Conservation (phyloP, 2,329 filamentous ascomycete genomes). For the Colletotrichum sidae region DNA sequence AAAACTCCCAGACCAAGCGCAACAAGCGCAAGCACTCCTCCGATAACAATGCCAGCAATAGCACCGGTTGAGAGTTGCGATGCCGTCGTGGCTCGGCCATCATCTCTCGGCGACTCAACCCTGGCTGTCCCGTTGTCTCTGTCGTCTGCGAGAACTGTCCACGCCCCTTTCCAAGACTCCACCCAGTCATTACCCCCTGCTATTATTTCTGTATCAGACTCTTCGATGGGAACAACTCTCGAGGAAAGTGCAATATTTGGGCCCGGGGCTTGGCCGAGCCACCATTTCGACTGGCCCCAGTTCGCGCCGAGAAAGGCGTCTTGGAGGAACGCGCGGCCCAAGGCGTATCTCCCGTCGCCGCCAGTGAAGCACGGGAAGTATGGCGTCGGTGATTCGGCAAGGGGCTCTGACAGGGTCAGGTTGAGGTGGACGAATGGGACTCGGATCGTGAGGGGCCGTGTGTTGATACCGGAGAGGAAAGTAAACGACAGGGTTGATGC, state of each 20-base stretch:
- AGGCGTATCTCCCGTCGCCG: slow-evolving; percentile 41
- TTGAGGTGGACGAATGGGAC: slow-evolving; percentile 48
- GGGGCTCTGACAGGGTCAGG: slow-evolving; percentile 51
- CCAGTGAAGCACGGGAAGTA: slow-evolving; percentile 57
- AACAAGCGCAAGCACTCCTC: slow-evolving; percentile 42
- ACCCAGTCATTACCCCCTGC: slow-evolving; percentile 46
- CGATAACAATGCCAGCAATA: slow-evolving; percentile 49
- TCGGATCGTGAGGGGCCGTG: slow-evolving; percentile 38
- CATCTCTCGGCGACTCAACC: neutral
- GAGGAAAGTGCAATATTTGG: slow-evolving; percentile 41
- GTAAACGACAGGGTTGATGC: slow-evolving; percentile 54
- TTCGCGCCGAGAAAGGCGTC: slow-evolving; percentile 58
- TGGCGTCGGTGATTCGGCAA: slow-evolving; percentile 45
- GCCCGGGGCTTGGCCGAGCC: slow-evolving; percentile 55
- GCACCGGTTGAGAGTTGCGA: slow-evolving; percentile 43
- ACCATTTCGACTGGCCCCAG: slow-evolving; percentile 49
- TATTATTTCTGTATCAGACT: slow-evolving; percentile 39
- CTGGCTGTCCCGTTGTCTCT: slow-evolving; percentile 33
- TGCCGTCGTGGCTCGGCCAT: slow-evolving; percentile 25
- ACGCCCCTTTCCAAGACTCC: slow-evolving; percentile 43
- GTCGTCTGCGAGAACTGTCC: slow-evolving; percentile 42
- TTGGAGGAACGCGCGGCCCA: slow-evolving; percentile 60
- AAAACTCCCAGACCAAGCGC: slow-evolving; percentile 42
- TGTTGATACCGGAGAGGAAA: slow-evolving; percentile 48
- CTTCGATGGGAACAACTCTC: neutral